phyloP scores from a whole-genome alignment of 345 rosid genomes.

The Lumnitzera littorea region DNA sequence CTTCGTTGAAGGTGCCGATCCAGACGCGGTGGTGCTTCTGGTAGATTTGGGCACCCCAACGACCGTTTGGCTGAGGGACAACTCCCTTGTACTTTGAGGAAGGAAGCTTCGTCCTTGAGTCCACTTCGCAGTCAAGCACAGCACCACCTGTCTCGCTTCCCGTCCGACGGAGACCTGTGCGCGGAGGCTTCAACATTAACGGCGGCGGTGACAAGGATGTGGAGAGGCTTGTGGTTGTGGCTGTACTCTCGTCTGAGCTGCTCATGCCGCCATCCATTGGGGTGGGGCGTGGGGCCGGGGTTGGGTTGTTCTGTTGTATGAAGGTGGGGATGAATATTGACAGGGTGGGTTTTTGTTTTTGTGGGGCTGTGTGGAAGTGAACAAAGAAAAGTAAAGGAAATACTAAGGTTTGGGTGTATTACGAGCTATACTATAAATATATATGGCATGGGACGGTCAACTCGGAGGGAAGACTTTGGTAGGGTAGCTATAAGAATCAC shows the following conservation, averaged over 20 bases:
- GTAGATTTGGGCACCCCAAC: conserved; percentile 60
- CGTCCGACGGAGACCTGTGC: conserved; percentile 23
- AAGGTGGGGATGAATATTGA: neutral
- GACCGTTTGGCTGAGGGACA: conserved; percentile 48
- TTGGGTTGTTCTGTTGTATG: neutral
- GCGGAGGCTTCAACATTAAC: conserved; percentile 4
- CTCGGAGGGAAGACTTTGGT: too few species aligned
- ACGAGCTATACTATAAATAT: too few species aligned
- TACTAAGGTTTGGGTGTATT: too few species aligned
- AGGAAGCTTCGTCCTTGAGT: conserved; percentile 19
- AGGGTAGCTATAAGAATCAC: too few species aligned
- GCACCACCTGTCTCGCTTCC: conserved; percentile 16
- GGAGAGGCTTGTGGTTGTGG: conserved; percentile 25
- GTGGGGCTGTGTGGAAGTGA: too few species aligned
- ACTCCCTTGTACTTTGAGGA: conserved; percentile 44
- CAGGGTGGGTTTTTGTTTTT: too few species aligned
- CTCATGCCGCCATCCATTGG: conserved; percentile 11
- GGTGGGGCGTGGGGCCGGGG: neutral
- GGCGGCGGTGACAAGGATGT: conserved; percentile 11
- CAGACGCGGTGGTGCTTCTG: conserved; percentile 55
- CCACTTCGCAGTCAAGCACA: conserved; percentile 11
- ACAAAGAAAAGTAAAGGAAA: too few species aligned
- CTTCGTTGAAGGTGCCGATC: conserved; percentile 49
- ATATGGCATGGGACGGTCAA: too few species aligned
- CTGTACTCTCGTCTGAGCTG: conserved; percentile 25